phyloP scores from a whole-genome alignment of 495 filamentous ascomycete species.

The Pyrenopolyporus hunteri region DNA sequence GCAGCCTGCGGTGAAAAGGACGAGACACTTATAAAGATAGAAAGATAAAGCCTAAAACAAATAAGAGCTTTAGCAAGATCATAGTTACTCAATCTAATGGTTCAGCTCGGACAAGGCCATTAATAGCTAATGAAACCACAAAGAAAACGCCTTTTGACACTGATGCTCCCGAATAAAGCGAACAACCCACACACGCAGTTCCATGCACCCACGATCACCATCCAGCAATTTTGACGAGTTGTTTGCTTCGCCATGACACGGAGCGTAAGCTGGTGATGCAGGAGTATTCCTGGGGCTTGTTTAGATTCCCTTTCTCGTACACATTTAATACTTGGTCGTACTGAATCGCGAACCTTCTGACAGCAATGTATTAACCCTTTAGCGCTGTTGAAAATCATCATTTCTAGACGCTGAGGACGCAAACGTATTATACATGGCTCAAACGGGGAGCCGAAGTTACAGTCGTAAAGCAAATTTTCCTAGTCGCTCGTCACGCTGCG shows the following conservation, averaged over 20 bases:
- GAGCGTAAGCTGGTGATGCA: not conserved
- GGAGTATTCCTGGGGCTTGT: not conserved
- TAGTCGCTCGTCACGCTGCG: not conserved
- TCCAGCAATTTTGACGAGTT: not conserved
- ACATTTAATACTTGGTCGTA: too few species aligned
- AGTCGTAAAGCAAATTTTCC: not conserved
- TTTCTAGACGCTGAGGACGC: not conserved
- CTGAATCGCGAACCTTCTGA: too few species aligned
- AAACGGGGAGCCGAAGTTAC: not conserved
- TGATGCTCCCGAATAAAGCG: not conserved
- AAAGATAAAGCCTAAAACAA: too few species aligned
- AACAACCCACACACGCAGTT: not conserved
- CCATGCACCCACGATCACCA: not conserved
- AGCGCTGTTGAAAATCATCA: not conserved
- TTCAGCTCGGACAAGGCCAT: too few species aligned
- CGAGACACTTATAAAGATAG: not conserved
- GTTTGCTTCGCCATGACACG: constrained; percentile 3
- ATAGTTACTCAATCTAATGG: too few species aligned
- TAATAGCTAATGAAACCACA: not conserved
- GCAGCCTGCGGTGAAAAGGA: constrained; percentile 14
- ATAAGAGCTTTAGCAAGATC: too few species aligned
- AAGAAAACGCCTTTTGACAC: not conserved
- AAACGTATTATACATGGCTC: not conserved
- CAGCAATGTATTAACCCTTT: not conserved
- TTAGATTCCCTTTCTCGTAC: too few species aligned